phyloP scores from a whole-genome alignment of 306 rosid species.

The Crotalaria pallida region DNA sequence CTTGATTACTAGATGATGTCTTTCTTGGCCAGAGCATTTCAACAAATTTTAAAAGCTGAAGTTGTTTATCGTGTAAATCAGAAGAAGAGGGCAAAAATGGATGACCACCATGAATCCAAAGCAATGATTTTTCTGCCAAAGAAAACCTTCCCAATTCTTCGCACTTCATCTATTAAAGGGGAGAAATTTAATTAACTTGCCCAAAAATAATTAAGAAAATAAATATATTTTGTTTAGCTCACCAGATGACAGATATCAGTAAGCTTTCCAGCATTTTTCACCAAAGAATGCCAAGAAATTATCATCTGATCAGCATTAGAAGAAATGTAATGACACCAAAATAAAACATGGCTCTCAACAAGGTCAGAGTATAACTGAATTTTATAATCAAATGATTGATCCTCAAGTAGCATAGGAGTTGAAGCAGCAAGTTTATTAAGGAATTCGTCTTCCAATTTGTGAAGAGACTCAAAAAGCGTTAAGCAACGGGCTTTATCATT shows the following conservation, averaged over 20 bases:
- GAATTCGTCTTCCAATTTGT: slow-evolving; percentile 54
- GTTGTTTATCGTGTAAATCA: slow-evolving; percentile 49
- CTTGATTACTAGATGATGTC: slow-evolving; percentile 33
- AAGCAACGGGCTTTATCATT: slow-evolving; percentile 25
- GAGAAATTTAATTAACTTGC: slow-evolving; percentile 3
- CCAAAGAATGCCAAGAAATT: slow-evolving; percentile 60
- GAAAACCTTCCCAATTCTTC: slow-evolving; percentile 33
- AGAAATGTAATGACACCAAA: slow-evolving; percentile 50
- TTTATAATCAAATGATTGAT: slow-evolving; percentile 41
- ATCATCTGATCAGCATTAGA: slow-evolving; percentile 42
- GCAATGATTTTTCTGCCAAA: slow-evolving; percentile 54
- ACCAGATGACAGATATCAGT: slow-evolving; percentile 60
- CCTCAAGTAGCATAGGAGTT: slow-evolving; percentile 44
- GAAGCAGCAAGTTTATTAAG: slow-evolving; percentile 46
- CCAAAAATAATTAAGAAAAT: neutral
- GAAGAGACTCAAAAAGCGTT: slow-evolving; percentile 45
- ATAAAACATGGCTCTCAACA: slow-evolving; percentile 55
- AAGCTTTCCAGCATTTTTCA: slow-evolving; percentile 50
- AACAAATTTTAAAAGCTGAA: slow-evolving; percentile 43
- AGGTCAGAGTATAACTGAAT: slow-evolving; percentile 48
- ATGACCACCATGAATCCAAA: slow-evolving; percentile 93
- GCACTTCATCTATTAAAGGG: slow-evolving; percentile 44
- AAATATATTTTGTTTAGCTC: slow-evolving; percentile 19
- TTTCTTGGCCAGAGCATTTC: slow-evolving; percentile 63
- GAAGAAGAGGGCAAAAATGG: slow-evolving; percentile 62